Evolutionary conservation across 805 yeast genomes (phyloP).

Genomic region (Maudiozyma serrabonitensis): DNA sequence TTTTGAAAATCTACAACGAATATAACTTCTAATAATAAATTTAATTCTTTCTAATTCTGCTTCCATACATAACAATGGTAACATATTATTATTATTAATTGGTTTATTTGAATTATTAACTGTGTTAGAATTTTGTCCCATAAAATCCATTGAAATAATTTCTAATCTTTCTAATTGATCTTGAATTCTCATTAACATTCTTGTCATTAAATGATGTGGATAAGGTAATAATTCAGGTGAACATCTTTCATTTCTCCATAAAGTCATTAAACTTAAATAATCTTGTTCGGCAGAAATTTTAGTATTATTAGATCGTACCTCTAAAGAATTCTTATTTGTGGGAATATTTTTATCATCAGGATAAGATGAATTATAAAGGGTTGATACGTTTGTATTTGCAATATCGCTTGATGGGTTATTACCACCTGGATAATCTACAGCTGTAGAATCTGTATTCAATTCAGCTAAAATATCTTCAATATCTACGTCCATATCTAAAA

Average conservation of each 20-base stretch:
- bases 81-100: slow-evolving; percentile 15
- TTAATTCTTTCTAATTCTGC: slow-evolving; percentile 84
- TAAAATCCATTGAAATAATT: slow-evolving; percentile 68
- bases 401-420: slow-evolving; percentile 3
- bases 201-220: slow-evolving; percentile 47
- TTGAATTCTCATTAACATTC: slow-evolving; percentile 50
- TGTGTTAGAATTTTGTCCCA: slow-evolving; percentile 30
- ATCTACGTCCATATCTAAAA: slow-evolving; percentile 35
- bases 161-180: slow-evolving; percentile 69
- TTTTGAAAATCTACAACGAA: slow-evolving; percentile 67
- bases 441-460: slow-evolving; percentile 42
- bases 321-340: no score
- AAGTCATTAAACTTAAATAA: slow-evolving; percentile 36
- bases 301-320: neutral
- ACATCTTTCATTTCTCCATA: slow-evolving; percentile 79
- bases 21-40: slow-evolving; percentile 69
- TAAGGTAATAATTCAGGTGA: slow-evolving; percentile 82
- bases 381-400: slow-evolving; percentile 6
- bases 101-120: slow-evolving; percentile 1
- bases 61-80: slow-evolving; percentile 77
- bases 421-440: slow-evolving; percentile 13
- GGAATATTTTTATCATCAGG: neutral
- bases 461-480: slow-evolving; percentile 65
- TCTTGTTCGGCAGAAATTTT: slow-evolving; percentile 14
- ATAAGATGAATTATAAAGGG: slow-evolving; percentile 3